phyloP scores from a whole-genome alignment of 345 rosid species.

The Camelina sativa region DNA sequence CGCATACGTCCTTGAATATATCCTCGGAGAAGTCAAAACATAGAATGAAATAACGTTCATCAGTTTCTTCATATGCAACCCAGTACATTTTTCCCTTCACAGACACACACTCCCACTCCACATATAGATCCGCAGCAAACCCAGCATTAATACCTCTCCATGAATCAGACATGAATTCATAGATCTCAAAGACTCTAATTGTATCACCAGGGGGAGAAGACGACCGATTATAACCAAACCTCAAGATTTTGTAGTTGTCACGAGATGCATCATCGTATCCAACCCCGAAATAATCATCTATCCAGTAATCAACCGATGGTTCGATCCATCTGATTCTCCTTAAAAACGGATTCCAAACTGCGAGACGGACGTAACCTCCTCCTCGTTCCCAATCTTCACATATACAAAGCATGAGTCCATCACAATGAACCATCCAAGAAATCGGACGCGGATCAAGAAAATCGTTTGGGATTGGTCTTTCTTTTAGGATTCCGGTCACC shows the following conservation, averaged over 20 bases:
- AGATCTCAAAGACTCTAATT: neutral
- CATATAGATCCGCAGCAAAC: neutral
- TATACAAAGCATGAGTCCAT: no score
- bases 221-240: neutral
- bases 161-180: neutral
- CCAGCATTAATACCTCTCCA: neutral
- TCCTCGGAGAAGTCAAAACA: neutral
- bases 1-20: neutral
- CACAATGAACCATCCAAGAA: no score
- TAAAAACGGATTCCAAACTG: no score
- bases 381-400: no score
- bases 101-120: neutral
- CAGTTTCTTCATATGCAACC: neutral
- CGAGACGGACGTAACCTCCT: no score
- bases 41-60: neutral
- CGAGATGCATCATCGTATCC: neutral
- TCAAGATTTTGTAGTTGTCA: constrained; percentile 4
- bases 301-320: neutral
- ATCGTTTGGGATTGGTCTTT: no score
- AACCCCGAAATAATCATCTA: neutral
- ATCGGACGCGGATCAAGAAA: no score
- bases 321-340: neutral
- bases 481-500: no score
- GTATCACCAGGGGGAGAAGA: no score
- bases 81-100: neutral